These are phyloP conservation scores for Rhynchosporium graminicola DNA, from an alignment of 2,329 filamentous ascomycete genomes.

Conservation along the genomic window DNA sequence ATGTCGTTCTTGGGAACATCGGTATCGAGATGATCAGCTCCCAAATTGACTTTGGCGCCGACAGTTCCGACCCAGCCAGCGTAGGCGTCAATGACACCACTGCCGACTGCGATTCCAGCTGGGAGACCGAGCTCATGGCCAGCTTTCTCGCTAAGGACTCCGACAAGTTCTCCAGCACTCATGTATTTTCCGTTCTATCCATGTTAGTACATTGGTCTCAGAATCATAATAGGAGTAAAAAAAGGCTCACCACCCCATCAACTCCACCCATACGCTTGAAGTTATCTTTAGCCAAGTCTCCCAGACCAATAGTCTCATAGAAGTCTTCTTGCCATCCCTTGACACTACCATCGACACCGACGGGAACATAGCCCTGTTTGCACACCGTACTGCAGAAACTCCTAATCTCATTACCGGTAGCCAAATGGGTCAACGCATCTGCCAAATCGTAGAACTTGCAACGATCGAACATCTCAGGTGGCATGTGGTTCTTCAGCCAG, in stretches of 20 bases:
- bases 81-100: conserved; percentile 96
- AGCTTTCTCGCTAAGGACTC: conserved; percentile 80
- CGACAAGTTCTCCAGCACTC: conserved; percentile 89
- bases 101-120: conserved; percentile 86
- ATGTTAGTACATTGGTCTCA: conserved; percentile 28
- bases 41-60: conserved; percentile 87
- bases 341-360: conserved; percentile 95
- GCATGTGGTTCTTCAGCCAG: conserved; percentile 99
- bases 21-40: conserved; percentile 65
- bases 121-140: conserved; percentile 81
- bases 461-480: conserved; percentile 80
- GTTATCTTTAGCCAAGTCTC: conserved; percentile 78
- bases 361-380: conserved; percentile 94
- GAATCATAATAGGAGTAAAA: conserved; percentile 39
- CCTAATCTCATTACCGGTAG: conserved; percentile 86
- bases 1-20: conserved; percentile 77
- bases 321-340: conserved; percentile 99
- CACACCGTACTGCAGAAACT: conserved; percentile 97
- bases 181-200: conserved; percentile 84
- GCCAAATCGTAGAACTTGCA: conserved; percentile 98
- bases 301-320: conserved; percentile 80
- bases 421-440: conserved; percentile 91
- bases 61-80: conserved; percentile 99
- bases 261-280: conserved; percentile 95
- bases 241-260: conserved; percentile 81